Base-by-base conservation (phyloP, 2,329 filamentous ascomycete species). In the Alternaria atra region DNA sequence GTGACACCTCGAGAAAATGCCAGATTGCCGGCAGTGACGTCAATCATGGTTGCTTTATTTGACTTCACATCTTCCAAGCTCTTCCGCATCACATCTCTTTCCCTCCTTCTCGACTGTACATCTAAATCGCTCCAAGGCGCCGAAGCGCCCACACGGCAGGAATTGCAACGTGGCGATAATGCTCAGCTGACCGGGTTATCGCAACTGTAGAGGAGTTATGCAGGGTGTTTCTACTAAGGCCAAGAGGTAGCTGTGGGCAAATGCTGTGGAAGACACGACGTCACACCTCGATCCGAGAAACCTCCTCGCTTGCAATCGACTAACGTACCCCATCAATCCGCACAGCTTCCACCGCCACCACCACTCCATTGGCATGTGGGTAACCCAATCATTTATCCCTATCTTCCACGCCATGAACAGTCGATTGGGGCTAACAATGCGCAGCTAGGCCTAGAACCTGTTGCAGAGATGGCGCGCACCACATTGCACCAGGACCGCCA, bases 401-500 rank as follows among this genome's bases (percentile, higher is more conserved):
- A 15, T 29, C 20, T 46, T 30, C 23, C 40, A 54, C 20, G 35
- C 46, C 30, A 35, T 2, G 15, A 9, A 13, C 17, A 12, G 43
- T 34, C 34, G 25, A 30, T 25, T 40, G 53, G 42, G 43, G 48
- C 43, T 34, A n/a, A n/a, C n/a, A n/a, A n/a, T n/a, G n/a, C n/a
- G n/a, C n/a, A n/a, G n/a, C 9, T 23, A 43, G 29, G 43, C 34
- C 44, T 50, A 52, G 44, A 60, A 50, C 52, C 51, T 34, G 35
- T 55, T 39, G n/a, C n/a, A 34, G 30, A n/a, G 46, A 32, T 29
- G 44, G 53, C 29, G 53, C 30, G 37, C 25, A 43, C 10, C 30
- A 32, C 42, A 53, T 43, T 25, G 46, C 39, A 51, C 52, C 35
- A 42, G 46, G 42, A 43, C 43, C 29, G 56, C 46, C 56, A 55